Base-by-base conservation (phyloP, 164 flowering plant species). In the Stephania yunnanensis region DNA sequence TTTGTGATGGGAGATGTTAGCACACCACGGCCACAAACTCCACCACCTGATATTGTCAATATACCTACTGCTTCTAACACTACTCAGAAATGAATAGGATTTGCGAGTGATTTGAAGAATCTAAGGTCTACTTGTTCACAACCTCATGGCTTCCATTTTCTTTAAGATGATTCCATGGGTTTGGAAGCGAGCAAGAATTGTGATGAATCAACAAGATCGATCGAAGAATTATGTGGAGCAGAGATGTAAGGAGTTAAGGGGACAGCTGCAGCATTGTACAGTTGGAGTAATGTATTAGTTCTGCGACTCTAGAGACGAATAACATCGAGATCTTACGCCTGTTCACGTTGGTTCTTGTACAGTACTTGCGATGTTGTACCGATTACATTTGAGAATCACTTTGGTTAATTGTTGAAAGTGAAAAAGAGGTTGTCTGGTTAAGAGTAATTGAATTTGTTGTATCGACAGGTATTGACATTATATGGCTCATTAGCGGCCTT, bases 1-100 rank as follows among this genome's bases (percentile, higher is more conserved):
- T 87, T 82, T 75, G 68, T 53, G 48, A 87, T 87, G 80, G 80
- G 76, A 29, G 80, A 83, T 78, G 80, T 81, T 69, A 74, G 82
- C 80, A 80, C 82, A 7, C 85, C 89, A 19, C 88, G 29, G 30
- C 86, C 88, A 42, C 90, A 89, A 79, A 85, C 88, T 64, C 89
- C 89, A 71, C 88, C 91, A 10, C 67, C 89, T 25, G 81, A 78
- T 36, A 6, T 80, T 15, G 45, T 82, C 1, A 87, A 86, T 70
- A 78, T 80, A 69, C 87, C 86, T 72, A n/a, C 86, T 64, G 61
- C 78, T 46, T 72, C 78, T 44, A 78, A 85, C 48, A 10, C 82
- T 69, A 55, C 77, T 53, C 81, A 73, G 48, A 81, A 81, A 61
- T 81, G 83, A 77, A 55, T 20, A 45, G 36, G 75, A 55, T 69